Evolutionary conservation across 148 eudicot genomes (phyloP).

Genomic region (Gaultheria prostrata): DNA sequence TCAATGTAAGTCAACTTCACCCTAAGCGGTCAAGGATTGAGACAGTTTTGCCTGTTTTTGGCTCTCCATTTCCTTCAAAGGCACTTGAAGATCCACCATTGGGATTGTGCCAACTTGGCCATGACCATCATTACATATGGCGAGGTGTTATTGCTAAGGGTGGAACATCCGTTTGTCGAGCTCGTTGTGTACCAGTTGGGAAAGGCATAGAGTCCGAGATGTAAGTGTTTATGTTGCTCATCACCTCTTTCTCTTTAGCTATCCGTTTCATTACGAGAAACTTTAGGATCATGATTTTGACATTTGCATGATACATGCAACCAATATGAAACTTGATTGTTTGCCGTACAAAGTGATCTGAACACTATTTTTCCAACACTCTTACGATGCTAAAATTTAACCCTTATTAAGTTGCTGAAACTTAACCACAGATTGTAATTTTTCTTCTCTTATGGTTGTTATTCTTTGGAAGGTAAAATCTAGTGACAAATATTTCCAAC

Average conservation of each 20-base stretch:
- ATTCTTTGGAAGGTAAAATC: background rate
- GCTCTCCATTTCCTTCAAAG: conserved; percentile 23
- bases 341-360: background rate
- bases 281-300: background rate
- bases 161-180: conserved; percentile 78
- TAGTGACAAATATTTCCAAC: background rate
- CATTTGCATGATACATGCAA: background rate
- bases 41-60: conserved; percentile 29
- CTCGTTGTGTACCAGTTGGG: conserved; percentile 84
- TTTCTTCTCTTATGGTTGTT: background rate
- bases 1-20: conserved; percentile 52
- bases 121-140: conserved; percentile 63
- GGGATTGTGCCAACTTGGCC: conserved; percentile 29
- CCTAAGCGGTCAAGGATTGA: conserved; percentile 68
- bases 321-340: background rate
- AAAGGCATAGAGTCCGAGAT: conserved; percentile 59
- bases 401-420: background rate
- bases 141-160: conserved; percentile 91
- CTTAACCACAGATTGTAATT: background rate
- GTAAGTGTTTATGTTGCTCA: conserved; percentile 50
- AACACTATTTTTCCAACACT: background rate
- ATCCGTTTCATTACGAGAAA: background rate
- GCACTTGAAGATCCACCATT: conserved; percentile 28
- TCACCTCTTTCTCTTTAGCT: background rate
- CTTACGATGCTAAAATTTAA: background rate